Evolutionary conservation across 345 rosid genomes (phyloP), one percentile per base, ranked within the genome.

Genomic region (Luvunga scandens): DNA sequence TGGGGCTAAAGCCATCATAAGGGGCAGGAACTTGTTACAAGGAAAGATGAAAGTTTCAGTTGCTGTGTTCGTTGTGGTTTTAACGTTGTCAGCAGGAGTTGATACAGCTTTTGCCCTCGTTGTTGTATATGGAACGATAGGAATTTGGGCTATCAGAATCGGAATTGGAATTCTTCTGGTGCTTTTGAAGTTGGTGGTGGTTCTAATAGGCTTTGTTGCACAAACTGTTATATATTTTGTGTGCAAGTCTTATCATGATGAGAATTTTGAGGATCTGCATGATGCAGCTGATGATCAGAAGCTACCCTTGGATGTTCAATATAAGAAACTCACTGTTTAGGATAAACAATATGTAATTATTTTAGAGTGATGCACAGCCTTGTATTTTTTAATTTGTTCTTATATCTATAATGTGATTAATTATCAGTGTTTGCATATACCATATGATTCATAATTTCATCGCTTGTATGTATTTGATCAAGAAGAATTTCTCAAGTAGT

Each of bases 171-270:
- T 78, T 2, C 4, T 81, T 19, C 86, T 88, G 50, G 71, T 85
- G 19, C 12, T 84, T 73, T 4, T 87, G 75, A 61, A 87, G 66
- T 56, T 83, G 36, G 56, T 19, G 59, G 68, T 86, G 50, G 60
- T 86, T 39, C 76, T 89, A n/a, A 72, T 84, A 6, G 80, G 87
- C 22, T 82, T 84, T 9, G 94, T 90, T 2, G 69, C 79, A n/a
- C 87, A 89, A 30, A 87, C 94, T 0, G 84, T 89, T 4, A 71
- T 88, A 30, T 90, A 90, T 82, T 87, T 89, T 7, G 84, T 89
- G 7, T 90, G 94, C 84, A 89, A 90, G 79, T 86, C 92, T 0
- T 87, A 85, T 65, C 94, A 90, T 86, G 81, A 81, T 70, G 89
- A 88, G 62, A 83, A 71, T 6, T 86, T 88, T 12, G 87, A 88